Evolutionary conservation across 1,284 basidiomycete species (phyloP), one percentile per base, ranked within the genome.

Genomic region (Pascua guehoae): DNA sequence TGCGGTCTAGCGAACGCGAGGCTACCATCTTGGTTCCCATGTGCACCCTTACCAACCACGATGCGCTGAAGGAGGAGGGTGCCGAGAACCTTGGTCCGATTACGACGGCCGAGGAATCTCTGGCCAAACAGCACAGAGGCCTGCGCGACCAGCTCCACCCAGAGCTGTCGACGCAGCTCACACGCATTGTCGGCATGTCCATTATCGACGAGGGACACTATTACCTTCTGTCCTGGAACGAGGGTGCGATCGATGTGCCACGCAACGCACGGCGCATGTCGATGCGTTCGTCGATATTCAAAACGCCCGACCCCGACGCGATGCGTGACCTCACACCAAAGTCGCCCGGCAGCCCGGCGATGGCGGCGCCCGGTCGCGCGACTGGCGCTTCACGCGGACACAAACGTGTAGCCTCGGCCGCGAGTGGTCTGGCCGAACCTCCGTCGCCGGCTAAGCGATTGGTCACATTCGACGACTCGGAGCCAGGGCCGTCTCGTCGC

Each of bases 181-280:
- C 67, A 39, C 66, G 70, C 15, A 61, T 75, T 1, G 66, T 70
- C 5, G 73, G 73, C 4, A 46, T 57, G 1, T 52, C 52, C 15
- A 58, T 73, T 9, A 63, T 71, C 41, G 63, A 72, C 32, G 68
- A 69, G 18, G 69, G 67, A 4, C 64, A 68, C 42, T 68, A 67
- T 39, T 69, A 63, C 53, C 49, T 74, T 12, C 64, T 73, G 5
- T 61, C 51, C 12, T 61, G 65, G 5, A 54, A 56, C 8, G 41
- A 44, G 11, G 48, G 41, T 17, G 55, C 54, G 8, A 42, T 60
- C 17, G 54, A 53, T 12, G 40, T 18, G 11, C 16, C 41, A 14
- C 14, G 41, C 18, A 41, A 17, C 47, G 12, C 8, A 12, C 54
- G 54, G 5, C 37, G 47, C 7, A 14, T 16, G 12, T 45, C 54